Percentiles rank a stretch among this genome's conserved stretches.
Conservation (phyloP, 2,329 filamentous ascomycete species). For the Aspergillus viridinutans region DNA sequence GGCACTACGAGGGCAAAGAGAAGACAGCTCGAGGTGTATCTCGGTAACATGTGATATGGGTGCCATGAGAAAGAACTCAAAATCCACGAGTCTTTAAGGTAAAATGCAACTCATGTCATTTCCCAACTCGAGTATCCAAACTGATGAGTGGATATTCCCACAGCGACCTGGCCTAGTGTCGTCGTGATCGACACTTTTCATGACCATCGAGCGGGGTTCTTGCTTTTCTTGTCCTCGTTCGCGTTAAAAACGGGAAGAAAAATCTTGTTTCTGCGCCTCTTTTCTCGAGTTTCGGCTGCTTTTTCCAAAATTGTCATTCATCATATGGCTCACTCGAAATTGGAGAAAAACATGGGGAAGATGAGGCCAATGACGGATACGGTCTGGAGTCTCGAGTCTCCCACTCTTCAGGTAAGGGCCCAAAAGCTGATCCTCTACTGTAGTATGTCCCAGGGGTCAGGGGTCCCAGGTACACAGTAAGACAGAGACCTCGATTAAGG, state of each 20-base stretch:
- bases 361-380: neutral
- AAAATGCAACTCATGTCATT: too few species aligned
- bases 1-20: neutral
- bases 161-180: neutral
- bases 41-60: constrained; percentile 17
- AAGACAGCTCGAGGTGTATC: neutral
- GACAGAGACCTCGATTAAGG: neutral
- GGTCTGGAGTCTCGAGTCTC: neutral
- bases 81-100: neutral
- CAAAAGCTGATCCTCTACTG: neutral
- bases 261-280: neutral
- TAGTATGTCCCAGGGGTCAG: neutral
- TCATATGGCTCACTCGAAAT: neutral
- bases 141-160: too few species aligned
- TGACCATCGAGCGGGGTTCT: neutral
- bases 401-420: neutral
- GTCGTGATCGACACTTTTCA: neutral
- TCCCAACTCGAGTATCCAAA: too few species aligned
- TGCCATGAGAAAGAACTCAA: neutral
- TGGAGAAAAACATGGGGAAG: neutral
- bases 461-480: neutral
- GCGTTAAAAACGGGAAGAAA: neutral
- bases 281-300: neutral
- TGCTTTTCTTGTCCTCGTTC: neutral
- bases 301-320: neutral